These are phyloP conservation scores for Sistotremastrum suecicum DNA, from an alignment of 768 basidiomycete species.

Conservation along the genomic window DNA sequence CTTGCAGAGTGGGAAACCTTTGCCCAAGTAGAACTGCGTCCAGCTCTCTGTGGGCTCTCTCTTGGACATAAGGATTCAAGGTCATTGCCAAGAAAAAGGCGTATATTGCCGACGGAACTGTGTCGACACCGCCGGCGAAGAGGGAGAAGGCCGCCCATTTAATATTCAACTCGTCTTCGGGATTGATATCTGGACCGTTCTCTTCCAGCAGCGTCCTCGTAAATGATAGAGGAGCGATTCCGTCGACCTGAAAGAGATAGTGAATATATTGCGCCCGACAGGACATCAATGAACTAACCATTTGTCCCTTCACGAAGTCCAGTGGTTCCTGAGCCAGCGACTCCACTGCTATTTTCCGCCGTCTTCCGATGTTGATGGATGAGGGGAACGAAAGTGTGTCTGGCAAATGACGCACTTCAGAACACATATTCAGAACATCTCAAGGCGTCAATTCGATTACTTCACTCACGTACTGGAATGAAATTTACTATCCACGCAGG, in stretches of 20 bases:
- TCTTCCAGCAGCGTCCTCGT: too few species aligned
- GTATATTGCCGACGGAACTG: slow-evolving; percentile 26
- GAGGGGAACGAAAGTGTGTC: too few species aligned
- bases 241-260: background rate
- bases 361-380: too few species aligned
- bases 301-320: slow-evolving; percentile 8
- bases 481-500: too few species aligned
- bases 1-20: slow-evolving; percentile 3
- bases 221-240: background rate
- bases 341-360: too few species aligned
- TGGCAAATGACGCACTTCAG: too few species aligned
- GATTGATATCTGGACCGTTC: background rate
- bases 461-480: too few species aligned
- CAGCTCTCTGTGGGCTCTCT: slow-evolving; percentile 4
- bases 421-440: too few species aligned
- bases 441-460: too few species aligned
- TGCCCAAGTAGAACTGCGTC: slow-evolving; percentile 1
- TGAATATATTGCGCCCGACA: background rate
- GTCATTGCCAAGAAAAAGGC: slow-evolving; percentile 5
- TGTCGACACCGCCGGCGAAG: slow-evolving; percentile 31
- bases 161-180: slow-evolving; percentile 5
- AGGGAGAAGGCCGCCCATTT: slow-evolving; percentile 7
- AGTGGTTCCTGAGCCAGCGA: too few species aligned
- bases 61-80: slow-evolving; percentile 4
- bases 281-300: too few species aligned